Evolutionary conservation across 805 yeast genomes (phyloP), one percentile per base, ranked within the genome.

Genomic region (Nakazawaea siamensis): DNA sequence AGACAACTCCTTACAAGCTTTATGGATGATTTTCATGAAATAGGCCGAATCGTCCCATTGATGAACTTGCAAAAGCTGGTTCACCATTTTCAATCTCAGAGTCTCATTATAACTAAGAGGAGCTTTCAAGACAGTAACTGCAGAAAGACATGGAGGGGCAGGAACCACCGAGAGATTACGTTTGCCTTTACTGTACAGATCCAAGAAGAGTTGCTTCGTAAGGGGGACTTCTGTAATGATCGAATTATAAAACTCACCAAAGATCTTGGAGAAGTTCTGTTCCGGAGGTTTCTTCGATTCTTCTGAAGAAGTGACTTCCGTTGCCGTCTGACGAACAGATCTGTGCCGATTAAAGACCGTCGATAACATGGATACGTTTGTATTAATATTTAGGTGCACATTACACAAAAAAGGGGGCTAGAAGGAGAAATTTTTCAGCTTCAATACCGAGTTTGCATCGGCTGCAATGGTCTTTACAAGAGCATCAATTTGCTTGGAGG

Each of bases 91-190:
- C 15, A 61, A 48, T 34, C 84, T 55, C 10, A 52, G 41, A 1
- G 53, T 43, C 45, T 80, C 87, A 30, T 66, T 54, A 43, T 65
- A 65, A 29, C 73, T 61, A 16, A 66, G 73, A 0, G 90, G 90
- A 0, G 88, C 76, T 19, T 64, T 60, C 57, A 79, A 59, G 34
- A 73, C 56, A 2, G 73, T 72, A 4, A 55, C 50, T 5, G 52
- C 58, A 15, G 58, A 49, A 38, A 74, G 62, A 42, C 78, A 70
- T 0, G 67, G 54, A 0, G 90, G 90, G 34, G 75, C 58, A 2
- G 68, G 64, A 3, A 77, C 68, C 14, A 57, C 58, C 0, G 80
- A 70, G 6, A 76, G 48, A 39, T 74, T 73, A 71, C 73, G 65
- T 43, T 66, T 69, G 3, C 77, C 79, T 58, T 65, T 56, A 30